Evolutionary conservation across 768 basidiomycete species (phyloP).

Genomic region (Pholiota microspora): DNA sequence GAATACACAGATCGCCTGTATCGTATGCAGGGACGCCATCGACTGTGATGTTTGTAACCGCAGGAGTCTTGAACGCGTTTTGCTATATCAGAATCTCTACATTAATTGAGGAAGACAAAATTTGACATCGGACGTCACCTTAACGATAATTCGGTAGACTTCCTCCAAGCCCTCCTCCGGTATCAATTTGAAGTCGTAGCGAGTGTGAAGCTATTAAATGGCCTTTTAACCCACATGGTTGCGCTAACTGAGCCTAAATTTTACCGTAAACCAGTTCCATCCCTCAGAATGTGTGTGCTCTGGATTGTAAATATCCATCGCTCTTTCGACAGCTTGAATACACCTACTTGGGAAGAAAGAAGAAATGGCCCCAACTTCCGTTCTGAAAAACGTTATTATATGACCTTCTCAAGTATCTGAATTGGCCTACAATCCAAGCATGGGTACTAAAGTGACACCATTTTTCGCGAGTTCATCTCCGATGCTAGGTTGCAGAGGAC

Average conservation of each 20-base stretch:
- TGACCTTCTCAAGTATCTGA: no score
- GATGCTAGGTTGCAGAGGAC: neutral
- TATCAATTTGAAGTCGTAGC: conserved; percentile 3
- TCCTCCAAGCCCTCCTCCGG: neutral
- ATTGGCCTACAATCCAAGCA: conserved; percentile 4
- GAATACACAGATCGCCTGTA: neutral
- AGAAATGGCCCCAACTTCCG: neutral
- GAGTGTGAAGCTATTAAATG: neutral
- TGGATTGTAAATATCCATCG: neutral
- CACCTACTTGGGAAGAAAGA: neutral
- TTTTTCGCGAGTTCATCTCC: neutral
- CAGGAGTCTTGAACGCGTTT: conserved; percentile 4
- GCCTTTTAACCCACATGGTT: no score
- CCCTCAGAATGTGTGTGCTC: neutral
- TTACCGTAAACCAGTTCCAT: conserved; percentile 1
- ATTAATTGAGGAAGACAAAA: no score
- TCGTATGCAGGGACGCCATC: conserved; percentile 8
- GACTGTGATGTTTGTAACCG: neutral
- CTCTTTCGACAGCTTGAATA: neutral
- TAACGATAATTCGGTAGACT: conserved; percentile 2
- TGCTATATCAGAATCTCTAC: neutral
- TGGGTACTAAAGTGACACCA: conserved; percentile 4
- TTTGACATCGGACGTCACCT: neutral
- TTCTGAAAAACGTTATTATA: neutral
- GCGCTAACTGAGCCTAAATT: no score